Base-by-base conservation (phyloP, 495 filamentous ascomycete genomes). In the Aspergillus nanangensis region DNA sequence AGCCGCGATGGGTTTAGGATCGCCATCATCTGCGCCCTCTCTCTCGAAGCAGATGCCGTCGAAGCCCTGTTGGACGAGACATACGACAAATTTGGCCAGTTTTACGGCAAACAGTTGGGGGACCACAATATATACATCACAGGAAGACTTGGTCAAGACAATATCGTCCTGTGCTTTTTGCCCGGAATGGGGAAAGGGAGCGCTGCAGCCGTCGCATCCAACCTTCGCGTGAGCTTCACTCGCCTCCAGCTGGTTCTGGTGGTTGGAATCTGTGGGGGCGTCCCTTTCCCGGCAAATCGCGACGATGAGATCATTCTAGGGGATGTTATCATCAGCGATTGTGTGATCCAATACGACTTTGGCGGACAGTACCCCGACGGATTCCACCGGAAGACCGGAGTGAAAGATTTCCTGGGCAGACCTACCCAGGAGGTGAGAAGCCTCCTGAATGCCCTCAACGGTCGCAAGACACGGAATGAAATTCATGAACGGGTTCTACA, bases 251-350 rank as follows among this genome's bases (percentile, higher is more conserved):
- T 62, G 19, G 58, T 38, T 20, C 17, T 62, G 20, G 43, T 62
- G 19, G 54, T 60, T 31, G 57, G 59, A 18, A 58, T 67, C 34
- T 67, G 62, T 38, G 61, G 63, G 3, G 63, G 58, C 5, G 52
- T 53, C 4, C 59, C 63, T 11, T 44, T n/a, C 11, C 29, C 41
- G n/a, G n/a, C 44, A 8, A 27, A 31, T 4, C 27, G 18, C n/a
- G 41, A 50, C 2, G 55, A 63, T 14, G n/a, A n/a, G n/a, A 47
- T 67, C 4, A 36, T 69, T n/a, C 62, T 75, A 1, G 71, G 73
- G 5, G 71, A 77, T 46, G 66, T 75, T 1, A 55, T 75, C 17
- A 63, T 77, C 32, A 70, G 67, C 44, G 64, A 57, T 1, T 41
- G 34, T 10, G 39, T 70, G 3, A 49, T 72, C 11, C 51, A 74